These are phyloP conservation scores for Fraxinus dipetala DNA, from an alignment of 305 asterid species.

Conservation along the genomic window DNA sequence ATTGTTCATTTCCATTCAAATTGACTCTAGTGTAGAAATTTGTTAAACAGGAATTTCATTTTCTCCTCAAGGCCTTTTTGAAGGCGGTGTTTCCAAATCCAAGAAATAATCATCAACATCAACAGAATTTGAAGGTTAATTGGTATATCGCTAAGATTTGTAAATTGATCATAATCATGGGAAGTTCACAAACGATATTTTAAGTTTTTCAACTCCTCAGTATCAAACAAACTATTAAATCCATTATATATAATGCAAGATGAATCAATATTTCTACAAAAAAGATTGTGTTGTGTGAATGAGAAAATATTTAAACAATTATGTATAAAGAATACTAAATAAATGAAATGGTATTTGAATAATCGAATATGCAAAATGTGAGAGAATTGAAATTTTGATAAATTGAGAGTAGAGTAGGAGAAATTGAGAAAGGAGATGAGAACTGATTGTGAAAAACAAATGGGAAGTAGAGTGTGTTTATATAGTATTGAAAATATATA, in stretches of 20 bases:
- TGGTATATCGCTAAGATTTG: not conserved
- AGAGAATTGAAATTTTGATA: not conserved
- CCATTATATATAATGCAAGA: not conserved
- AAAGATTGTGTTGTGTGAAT: not conserved
- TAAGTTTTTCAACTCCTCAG: not conserved
- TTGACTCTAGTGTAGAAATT: not conserved
- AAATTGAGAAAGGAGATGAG: not conserved
- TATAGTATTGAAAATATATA: not conserved
- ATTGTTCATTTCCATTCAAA: not conserved
- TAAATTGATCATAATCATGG: not conserved
- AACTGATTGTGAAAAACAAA: not conserved
- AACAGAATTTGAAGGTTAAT: not conserved
- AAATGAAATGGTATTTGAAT: not conserved
- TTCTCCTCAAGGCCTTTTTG: not conserved
- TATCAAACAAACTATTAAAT: not conserved
- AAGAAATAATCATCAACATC: not conserved
- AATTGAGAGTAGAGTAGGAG: not conserved
- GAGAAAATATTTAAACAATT: not conserved
- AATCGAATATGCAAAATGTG: not conserved
- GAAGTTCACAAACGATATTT: not conserved
- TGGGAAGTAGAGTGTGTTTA: not conserved
- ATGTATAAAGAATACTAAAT: not conserved
- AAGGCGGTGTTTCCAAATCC: not conserved
- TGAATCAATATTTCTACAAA: constrained; percentile 1
- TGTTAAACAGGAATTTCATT: not conserved